Evolutionary conservation across 2,329 filamentous ascomycete species (phyloP).

Genomic region (Ilyonectria mors-panacis): DNA sequence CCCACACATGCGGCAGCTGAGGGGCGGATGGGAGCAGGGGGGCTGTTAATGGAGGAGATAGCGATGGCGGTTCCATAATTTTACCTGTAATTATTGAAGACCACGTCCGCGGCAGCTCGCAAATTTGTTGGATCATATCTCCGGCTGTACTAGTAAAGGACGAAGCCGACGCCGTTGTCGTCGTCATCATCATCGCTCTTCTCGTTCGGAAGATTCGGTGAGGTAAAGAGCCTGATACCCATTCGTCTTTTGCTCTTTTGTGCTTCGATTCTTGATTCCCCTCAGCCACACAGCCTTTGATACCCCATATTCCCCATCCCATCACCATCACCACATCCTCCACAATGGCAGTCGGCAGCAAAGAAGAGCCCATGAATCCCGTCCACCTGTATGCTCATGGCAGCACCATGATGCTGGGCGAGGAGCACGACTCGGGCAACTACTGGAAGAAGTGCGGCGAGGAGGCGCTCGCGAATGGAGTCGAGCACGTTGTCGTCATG

Average conservation of each 20-base stretch:
- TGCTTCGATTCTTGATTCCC: not conserved
- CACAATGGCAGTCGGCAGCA: conserved; percentile 21
- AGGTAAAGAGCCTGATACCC: not conserved
- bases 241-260: not conserved
- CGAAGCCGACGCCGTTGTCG: not conserved
- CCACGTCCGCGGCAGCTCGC: not conserved
- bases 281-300: not conserved
- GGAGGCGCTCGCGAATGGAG: conserved; percentile 38
- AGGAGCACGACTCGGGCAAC: conserved; percentile 37
- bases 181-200: not conserved
- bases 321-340: not conserved
- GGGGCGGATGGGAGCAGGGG: conserved; percentile 5
- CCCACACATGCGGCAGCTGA: conserved; percentile 8
- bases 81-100: not conserved
- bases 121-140: not conserved
- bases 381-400: conserved; percentile 47
- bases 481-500: conserved; percentile 43
- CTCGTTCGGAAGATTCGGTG: not conserved
- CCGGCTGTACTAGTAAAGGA: not conserved
- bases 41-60: not conserved
- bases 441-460: conserved; percentile 46
- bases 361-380: conserved; percentile 32
- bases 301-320: not conserved
- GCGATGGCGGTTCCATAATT: not conserved
- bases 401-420: conserved; percentile 46